Evolutionary conservation across 192 early-diverging fungal species (phyloP).

Genomic region (Coemansia sp.): DNA sequence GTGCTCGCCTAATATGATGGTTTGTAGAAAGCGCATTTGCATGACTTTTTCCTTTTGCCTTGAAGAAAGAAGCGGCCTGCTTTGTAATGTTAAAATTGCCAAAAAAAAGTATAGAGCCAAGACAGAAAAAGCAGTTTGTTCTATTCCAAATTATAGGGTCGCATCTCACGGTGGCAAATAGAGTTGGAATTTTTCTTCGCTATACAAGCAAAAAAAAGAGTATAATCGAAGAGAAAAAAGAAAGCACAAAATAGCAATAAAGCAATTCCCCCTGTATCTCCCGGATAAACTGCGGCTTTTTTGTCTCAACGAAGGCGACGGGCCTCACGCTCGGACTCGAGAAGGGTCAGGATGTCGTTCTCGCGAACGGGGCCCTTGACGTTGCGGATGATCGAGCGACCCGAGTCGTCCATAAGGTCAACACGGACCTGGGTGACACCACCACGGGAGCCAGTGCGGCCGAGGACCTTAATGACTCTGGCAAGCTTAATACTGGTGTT

Average conservation of each 20-base stretch:
- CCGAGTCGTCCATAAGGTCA: constrained; percentile 96
- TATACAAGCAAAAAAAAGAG: background rate
- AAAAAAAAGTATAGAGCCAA: no score
- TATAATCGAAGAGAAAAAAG: background rate
- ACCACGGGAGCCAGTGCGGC: constrained; percentile 99
- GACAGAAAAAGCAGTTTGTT: no score
- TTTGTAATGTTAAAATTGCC: no score
- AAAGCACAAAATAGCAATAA: constrained; percentile 6
- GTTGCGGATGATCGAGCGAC: constrained; percentile 99
- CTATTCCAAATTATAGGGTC: no score
- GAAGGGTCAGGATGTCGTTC: constrained; percentile 92
- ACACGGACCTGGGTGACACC: constrained; percentile 99
- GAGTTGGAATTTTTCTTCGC: constrained; percentile 1
- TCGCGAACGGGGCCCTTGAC: constrained; percentile 99
- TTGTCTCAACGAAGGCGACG: constrained; percentile 90
- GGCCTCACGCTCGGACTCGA: constrained; percentile 99
- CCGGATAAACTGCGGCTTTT: background rate
- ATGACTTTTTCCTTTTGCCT: no score
- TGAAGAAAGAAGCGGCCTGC: no score
- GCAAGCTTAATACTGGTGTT: constrained; percentile 78
- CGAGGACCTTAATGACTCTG: constrained; percentile 94
- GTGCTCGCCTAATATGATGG: no score
- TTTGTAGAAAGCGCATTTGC: no score
- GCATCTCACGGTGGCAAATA: background rate
- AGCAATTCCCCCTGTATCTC: background rate